A percentile compares a stretch with the other conserved stretches of the same genome.
These are phyloP conservation scores for Naganishia albida DNA, from an alignment of 1,284 basidiomycete species.

Conservation along the genomic window DNA sequence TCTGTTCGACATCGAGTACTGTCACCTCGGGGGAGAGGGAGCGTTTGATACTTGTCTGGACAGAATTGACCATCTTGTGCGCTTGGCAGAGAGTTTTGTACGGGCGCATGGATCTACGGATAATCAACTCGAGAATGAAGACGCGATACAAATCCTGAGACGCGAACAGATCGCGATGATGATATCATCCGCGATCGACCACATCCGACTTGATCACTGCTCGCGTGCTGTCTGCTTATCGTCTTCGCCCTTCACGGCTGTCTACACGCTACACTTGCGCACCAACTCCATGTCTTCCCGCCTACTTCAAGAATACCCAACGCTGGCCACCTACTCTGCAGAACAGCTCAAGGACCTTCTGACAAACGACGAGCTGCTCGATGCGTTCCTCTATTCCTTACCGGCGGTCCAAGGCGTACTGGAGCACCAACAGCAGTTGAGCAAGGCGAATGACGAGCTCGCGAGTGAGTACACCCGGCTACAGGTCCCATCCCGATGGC, in stretches of 20 bases:
- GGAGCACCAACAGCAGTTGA: slow-evolving; percentile 71
- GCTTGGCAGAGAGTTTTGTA: neutral
- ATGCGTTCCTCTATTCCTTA: slow-evolving; percentile 79
- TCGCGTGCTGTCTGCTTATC: neutral
- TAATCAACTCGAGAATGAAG: neutral
- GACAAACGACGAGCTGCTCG: slow-evolving; percentile 76
- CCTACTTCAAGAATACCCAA: slow-evolving; percentile 51
- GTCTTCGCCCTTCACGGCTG: too few species aligned
- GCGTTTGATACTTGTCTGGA: slow-evolving; percentile 1
- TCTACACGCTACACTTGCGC: neutral
- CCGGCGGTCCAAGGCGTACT: slow-evolving; percentile 71
- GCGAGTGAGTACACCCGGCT: slow-evolving; percentile 63
- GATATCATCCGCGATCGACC: slow-evolving; percentile 26
- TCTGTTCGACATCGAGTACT: neutral
- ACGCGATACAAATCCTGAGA: neutral
- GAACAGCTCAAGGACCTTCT: slow-evolving; percentile 86
- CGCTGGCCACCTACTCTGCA: slow-evolving; percentile 41
- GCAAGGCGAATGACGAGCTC: slow-evolving; percentile 76
- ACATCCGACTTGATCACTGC: neutral
- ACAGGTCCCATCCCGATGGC: neutral
- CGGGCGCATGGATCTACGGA: neutral
- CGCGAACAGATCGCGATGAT: slow-evolving; percentile 2
- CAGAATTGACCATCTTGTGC: neutral
- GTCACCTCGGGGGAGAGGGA: neutral
- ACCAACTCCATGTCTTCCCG: slow-evolving; percentile 21